phyloP scores from a whole-genome alignment of 139 green algal species.

The Trebouxia sp. region DNA sequence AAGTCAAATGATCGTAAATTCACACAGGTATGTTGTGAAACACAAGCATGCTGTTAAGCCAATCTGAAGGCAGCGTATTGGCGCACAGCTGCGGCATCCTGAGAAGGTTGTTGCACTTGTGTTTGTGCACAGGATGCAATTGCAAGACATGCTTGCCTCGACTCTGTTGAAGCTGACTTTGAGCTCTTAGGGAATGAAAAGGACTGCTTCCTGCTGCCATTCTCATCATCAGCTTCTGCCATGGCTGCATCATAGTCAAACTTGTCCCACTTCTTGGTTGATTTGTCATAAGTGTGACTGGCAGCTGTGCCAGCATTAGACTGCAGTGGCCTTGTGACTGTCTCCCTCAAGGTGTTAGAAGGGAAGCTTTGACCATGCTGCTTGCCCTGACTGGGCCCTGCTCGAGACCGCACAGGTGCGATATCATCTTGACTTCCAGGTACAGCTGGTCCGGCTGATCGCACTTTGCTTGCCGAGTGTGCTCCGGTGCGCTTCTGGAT shows the following conservation, averaged over 20 bases:
- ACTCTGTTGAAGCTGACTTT: neutral
- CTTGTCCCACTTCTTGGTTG: constrained; percentile 71
- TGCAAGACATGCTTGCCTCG: neutral
- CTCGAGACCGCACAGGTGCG: neutral
- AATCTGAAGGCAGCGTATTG: too few species aligned
- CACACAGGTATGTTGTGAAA: too few species aligned
- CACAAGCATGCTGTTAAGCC: too few species aligned
- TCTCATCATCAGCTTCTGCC: constrained; percentile 39
- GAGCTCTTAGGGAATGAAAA: neutral
- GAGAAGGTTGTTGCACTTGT: too few species aligned
- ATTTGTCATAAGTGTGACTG: constrained; percentile 66
- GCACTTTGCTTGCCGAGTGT: neutral
- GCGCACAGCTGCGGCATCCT: too few species aligned
- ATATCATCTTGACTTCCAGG: neutral
- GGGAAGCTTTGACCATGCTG: neutral
- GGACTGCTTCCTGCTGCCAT: neutral
- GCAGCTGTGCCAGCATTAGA: constrained; percentile 1
- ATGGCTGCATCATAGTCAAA: constrained; percentile 69
- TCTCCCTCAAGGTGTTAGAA: constrained; percentile 4
- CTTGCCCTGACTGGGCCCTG: neutral
- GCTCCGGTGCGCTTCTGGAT: neutral
- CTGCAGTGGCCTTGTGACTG: neutral
- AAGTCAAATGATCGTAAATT: neutral
- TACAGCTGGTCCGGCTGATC: neutral
- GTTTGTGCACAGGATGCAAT: too few species aligned